Evolutionary conservation across 305 asterid species (phyloP).

Genomic region (Solanum hybrid): DNA sequence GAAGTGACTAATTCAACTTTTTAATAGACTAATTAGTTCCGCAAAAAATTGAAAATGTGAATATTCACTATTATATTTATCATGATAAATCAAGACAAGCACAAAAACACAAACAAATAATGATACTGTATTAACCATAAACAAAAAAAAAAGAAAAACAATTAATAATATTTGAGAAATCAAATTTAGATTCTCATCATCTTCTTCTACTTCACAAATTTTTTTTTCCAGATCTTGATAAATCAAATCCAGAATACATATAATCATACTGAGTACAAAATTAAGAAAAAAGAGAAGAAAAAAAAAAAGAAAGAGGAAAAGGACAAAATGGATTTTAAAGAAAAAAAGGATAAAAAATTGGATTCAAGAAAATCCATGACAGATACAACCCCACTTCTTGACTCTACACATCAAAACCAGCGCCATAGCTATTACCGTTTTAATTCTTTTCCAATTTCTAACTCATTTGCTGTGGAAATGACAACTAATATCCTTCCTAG

Average conservation of each 20-base stretch:
- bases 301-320: background rate
- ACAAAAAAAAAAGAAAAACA: background rate
- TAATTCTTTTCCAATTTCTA: background rate
- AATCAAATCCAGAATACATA: background rate
- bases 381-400: conserved; percentile 15
- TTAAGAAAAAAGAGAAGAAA: background rate
- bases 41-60: accelerated
- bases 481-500: conserved; percentile 28
- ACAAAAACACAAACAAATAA: background rate
- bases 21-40: background rate
- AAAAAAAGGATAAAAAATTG: conserved; percentile 19
- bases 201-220: background rate
- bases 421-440: conserved; percentile 15
- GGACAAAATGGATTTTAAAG: conserved; percentile 1
- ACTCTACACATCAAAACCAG: conserved; percentile 1
- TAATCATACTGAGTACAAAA: background rate
- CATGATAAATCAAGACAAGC: background rate
- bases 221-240: background rate
- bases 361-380: conserved; percentile 22
- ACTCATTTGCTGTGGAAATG: conserved; percentile 43
- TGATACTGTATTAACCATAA: background rate
- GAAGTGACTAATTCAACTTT: too few relatives aligned
- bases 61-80: background rate
- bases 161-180: background rate
- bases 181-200: background rate